Evolutionary conservation across 495 filamentous ascomycete genomes (phyloP).

Genomic region (Penicillium desertorum): DNA sequence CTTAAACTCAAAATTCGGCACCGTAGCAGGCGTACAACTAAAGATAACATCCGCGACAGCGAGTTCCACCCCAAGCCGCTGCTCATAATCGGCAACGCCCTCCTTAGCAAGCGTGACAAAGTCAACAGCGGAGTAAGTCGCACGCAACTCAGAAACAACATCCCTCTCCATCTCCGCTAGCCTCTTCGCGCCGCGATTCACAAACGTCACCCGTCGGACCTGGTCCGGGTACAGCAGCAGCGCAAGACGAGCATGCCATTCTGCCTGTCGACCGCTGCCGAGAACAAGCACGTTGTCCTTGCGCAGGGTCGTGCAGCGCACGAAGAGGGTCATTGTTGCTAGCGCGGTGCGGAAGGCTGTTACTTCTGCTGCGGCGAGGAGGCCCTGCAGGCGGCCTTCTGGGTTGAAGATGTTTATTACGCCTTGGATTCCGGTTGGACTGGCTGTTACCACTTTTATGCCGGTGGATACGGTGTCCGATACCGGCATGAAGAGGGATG

Average conservation of each 20-base stretch:
- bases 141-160: conserved; percentile 27
- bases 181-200: conserved; percentile 66
- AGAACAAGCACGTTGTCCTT: conserved; percentile 76
- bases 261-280: conserved; percentile 83
- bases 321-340: conserved; percentile 70
- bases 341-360: conserved; percentile 95
- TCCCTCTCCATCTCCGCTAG: conserved; percentile 33
- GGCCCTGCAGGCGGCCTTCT: conserved; percentile 66
- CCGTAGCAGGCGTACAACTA: conserved; percentile 64
- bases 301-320: conserved; percentile 46
- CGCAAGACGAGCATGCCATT: conserved; percentile 86
- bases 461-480: conserved; percentile 55
- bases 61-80: conserved; percentile 27
- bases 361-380: conserved; percentile 80
- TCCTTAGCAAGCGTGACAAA: conserved; percentile 35
- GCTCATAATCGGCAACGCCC: conserved; percentile 29
- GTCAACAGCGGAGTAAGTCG: conserved; percentile 26
- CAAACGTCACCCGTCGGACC: conserved; percentile 69
- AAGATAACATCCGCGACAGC: conserved; percentile 69
- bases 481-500: conserved; percentile 92
- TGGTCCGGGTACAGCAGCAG: conserved; percentile 63
- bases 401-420: conserved; percentile 75
- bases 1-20: conserved; percentile 60
- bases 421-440: conserved; percentile 53
- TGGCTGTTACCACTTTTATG: conserved; percentile 62